Percentiles rank a stretch among this genome's conserved stretches.
Conservation (phyloP, 164 flowering plant species). For the Amborella trichopoda region DNA sequence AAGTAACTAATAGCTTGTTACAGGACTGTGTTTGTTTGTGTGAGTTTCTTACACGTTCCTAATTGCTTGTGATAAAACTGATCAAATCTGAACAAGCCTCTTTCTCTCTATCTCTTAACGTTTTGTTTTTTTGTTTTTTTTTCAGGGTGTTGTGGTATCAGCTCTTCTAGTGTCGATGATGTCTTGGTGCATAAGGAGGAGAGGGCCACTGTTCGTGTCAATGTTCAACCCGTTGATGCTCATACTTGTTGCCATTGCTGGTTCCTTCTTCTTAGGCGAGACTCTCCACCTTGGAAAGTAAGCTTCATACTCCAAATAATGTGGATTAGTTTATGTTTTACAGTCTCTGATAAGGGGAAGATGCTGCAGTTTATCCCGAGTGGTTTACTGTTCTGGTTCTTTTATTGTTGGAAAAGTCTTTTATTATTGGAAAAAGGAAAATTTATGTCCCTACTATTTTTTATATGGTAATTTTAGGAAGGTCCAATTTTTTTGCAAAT, state of each 20-base stretch:
- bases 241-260: constrained; percentile 30
- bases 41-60: no score
- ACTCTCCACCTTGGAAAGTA: constrained; percentile 40
- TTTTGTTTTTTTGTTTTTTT: no score
- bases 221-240: constrained; percentile 48
- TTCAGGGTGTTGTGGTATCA: constrained; percentile 35
- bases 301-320: not conserved
- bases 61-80: no score
- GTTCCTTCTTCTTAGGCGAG: constrained; percentile 31
- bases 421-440: not conserved
- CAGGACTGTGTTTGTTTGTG: no score
- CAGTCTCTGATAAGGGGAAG: not conserved
- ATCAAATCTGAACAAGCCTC: no score
- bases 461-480: not conserved
- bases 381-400: not conserved
- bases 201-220: constrained; percentile 51
- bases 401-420: not conserved
- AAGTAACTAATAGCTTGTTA: no score
- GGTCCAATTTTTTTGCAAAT: no score
- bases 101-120: no score
- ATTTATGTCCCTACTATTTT: not conserved
- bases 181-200: constrained; percentile 32
- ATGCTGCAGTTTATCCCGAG: not conserved
- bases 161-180: constrained; percentile 28
- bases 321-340: not conserved